Conservation (phyloP, 176 grass and related monocot species). For the Juncus inflexus region DNA sequence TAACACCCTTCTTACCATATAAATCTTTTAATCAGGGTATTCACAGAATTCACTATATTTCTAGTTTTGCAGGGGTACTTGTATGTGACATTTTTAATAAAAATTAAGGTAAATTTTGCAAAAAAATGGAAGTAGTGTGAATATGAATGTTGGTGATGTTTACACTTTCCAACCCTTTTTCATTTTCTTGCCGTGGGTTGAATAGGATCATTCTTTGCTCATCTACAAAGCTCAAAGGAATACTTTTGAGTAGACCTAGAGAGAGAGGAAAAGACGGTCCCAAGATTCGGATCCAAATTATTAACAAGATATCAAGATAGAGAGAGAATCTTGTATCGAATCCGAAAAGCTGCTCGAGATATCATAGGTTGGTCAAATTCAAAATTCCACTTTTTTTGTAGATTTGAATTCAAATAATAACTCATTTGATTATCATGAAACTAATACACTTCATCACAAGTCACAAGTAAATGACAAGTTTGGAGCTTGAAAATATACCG, state of each 20-base stretch:
- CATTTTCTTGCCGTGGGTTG: slow-evolving; percentile 29
- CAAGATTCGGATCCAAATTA: slow-evolving; percentile 17
- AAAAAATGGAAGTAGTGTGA: background rate
- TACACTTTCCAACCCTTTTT: slow-evolving; percentile 19
- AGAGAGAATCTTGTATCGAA: slow-evolving; percentile 19
- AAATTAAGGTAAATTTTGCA: background rate
- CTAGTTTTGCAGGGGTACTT: too few species aligned
- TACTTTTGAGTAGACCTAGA: slow-evolving; percentile 17
- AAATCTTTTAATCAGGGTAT: too few species aligned
- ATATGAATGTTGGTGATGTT: slow-evolving; percentile 6
- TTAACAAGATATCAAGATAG: slow-evolving; percentile 32
- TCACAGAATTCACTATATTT: background rate
- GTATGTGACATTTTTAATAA: too few species aligned
- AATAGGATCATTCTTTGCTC: slow-evolving; percentile 38
- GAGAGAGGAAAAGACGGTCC: slow-evolving; percentile 19
- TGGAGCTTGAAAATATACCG: too few species aligned
- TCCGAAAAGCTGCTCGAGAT: too few species aligned
- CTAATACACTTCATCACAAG: too few species aligned
- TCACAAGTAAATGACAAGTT: too few species aligned
- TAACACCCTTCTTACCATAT: too few species aligned
- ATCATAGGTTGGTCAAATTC: too few species aligned
- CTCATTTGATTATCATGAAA: too few species aligned
- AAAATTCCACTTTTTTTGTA: too few species aligned
- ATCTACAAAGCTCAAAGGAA: slow-evolving; percentile 28
- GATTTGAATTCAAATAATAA: too few species aligned